phyloP scores from a whole-genome alignment of 2,329 filamentous ascomycete genomes.

The Fusarium irregulare region DNA sequence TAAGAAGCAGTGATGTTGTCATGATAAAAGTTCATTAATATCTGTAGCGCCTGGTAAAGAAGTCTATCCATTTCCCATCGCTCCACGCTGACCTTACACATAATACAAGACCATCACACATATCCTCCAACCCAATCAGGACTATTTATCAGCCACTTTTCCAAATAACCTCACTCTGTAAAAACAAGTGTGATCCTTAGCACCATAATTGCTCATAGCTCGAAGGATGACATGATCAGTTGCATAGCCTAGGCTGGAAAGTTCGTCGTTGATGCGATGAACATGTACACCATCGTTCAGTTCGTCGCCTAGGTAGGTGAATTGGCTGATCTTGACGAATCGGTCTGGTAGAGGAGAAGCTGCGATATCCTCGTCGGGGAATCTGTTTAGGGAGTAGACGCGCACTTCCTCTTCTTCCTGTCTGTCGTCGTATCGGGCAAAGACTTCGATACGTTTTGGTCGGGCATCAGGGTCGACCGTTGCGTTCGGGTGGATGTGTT shows the following conservation, averaged over 20 bases:
- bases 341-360: conserved; percentile 47
- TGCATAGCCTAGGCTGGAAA: conserved; percentile 59
- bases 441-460: conserved; percentile 77
- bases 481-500: conserved; percentile 73
- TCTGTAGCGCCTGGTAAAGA: conserved; percentile 11
- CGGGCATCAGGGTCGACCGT: conserved; percentile 71
- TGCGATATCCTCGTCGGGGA: conserved; percentile 52
- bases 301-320: conserved; percentile 62
- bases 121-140: neutral
- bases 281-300: conserved; percentile 62
- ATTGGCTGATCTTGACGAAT: conserved; percentile 69
- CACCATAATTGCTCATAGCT: conserved; percentile 68
- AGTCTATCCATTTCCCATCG: conserved; percentile 27
- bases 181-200: conserved; percentile 70
- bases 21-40: conserved; percentile 17
- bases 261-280: conserved; percentile 63
- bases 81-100: conserved; percentile 38
- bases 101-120: conserved; percentile 21
- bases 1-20: neutral
- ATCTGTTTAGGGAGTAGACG: conserved; percentile 58
- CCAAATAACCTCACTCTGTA: conserved; percentile 72
- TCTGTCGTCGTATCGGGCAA: conserved; percentile 67
- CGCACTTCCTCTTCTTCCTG: conserved; percentile 54
- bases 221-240: conserved; percentile 67
- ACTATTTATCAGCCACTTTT: neutral